phyloP scores from a whole-genome alignment of 768 basidiomycete genomes.

The Lactifluus rugatus region DNA sequence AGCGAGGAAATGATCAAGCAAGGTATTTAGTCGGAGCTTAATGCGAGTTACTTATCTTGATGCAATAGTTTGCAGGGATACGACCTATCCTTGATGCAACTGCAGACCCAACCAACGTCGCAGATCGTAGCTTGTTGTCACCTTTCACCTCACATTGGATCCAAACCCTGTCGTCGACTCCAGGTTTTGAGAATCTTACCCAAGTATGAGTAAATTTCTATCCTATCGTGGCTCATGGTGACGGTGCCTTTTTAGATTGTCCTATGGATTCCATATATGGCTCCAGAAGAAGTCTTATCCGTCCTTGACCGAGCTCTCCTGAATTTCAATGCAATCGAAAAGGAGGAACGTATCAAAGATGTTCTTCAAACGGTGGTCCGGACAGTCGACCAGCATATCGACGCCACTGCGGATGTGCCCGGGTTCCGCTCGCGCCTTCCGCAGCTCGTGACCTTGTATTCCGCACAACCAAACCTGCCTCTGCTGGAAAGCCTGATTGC shows the following conservation, averaged over 20 bases:
- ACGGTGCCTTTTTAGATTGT: conserved; percentile 15
- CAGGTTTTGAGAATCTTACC: not conserved
- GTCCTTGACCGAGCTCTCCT: conserved; percentile 32
- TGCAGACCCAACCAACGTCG: not conserved
- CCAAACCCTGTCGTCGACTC: not conserved
- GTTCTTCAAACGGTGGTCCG: conserved; percentile 3
- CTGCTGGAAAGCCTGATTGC: conserved; percentile 12
- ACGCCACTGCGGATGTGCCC: not conserved
- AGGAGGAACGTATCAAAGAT: not conserved
- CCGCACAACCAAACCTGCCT: not conserved
- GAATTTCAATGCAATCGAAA: not conserved
- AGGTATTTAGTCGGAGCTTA: not conserved
- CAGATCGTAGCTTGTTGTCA: conserved; percentile 9
- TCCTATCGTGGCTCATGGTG: not conserved
- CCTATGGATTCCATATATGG: conserved; percentile 52
- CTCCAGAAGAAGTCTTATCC: conserved; percentile 31
- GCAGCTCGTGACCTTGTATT: conserved; percentile 9
- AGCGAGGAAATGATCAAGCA: not conserved
- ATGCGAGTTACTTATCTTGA: not conserved
- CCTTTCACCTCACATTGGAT: conserved; percentile 14
- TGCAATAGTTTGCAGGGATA: not conserved
- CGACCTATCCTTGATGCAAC: not conserved
- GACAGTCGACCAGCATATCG: conserved; percentile 10
- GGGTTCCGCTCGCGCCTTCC: conserved; percentile 10
- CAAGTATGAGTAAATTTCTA: conserved; percentile 1